Percentiles rank a stretch among this genome's conserved stretches.
Conservation (phyloP, 306 rosid genomes). For the apple (Malus domestica) region DNA sequence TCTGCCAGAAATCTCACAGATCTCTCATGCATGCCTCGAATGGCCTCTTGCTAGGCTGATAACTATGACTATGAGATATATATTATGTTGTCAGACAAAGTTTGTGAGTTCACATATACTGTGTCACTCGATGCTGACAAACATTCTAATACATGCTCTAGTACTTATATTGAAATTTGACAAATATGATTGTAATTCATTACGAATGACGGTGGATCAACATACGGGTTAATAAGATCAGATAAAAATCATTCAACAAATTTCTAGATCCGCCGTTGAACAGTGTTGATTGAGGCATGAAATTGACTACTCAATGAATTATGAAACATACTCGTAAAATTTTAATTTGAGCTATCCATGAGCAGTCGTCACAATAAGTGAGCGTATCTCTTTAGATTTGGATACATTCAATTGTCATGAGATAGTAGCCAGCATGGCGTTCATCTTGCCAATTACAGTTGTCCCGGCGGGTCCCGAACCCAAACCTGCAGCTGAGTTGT, state of each 20-base stretch:
- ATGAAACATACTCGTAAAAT: neutral
- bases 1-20: neutral
- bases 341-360: neutral
- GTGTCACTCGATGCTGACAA: neutral
- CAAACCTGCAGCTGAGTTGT: neutral
- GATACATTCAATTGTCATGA: neutral
- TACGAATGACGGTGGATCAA: no score
- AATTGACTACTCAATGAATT: neutral
- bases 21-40: neutral
- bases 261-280: neutral
- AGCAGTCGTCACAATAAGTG: conserved; percentile 6
- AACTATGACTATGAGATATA: no score
- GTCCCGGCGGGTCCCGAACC: neutral
- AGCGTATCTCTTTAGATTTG: conserved; percentile 12
- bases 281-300: neutral
- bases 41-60: neutral
- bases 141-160: neutral
- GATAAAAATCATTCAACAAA: neutral
- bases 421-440: neutral
- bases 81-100: neutral
- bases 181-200: no score
- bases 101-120: no score
- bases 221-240: neutral
- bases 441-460: neutral
- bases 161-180: neutral